A percentile compares a stretch with the other conserved stretches of the same genome.
phyloP scores from a whole-genome alignment of 139 green algal genomes.

The Haematococcus lacustris region DNA sequence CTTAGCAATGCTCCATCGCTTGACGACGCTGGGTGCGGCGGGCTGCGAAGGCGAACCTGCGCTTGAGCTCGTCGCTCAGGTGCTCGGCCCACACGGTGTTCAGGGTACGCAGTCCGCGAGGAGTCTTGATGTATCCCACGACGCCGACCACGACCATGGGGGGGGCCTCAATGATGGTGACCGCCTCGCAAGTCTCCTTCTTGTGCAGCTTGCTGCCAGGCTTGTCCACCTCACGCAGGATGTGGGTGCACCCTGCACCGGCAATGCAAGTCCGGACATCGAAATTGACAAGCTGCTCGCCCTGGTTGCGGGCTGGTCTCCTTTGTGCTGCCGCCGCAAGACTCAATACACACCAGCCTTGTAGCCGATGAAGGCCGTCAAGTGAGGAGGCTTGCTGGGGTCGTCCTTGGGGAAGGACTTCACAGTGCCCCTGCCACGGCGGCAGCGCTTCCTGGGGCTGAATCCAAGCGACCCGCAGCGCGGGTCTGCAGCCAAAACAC shows the following conservation, averaged over 20 bases:
- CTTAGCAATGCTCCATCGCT: neutral
- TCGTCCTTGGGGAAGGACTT: slow-evolving; percentile 96
- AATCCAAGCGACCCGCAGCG: slow-evolving; percentile 95
- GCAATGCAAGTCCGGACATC: neutral
- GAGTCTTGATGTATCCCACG: slow-evolving; percentile 94
- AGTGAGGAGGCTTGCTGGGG: slow-evolving; percentile 75
- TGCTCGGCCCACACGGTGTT: slow-evolving; percentile 97
- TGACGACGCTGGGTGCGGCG: neutral
- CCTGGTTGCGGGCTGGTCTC: too few relatives aligned
- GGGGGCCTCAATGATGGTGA: slow-evolving; percentile 95
- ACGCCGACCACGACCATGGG: slow-evolving; percentile 97
- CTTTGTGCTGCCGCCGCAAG: too few relatives aligned
- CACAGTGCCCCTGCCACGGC: slow-evolving; percentile 83
- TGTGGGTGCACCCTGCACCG: slow-evolving; percentile 93
- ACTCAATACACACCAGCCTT: slow-evolving; percentile 43
- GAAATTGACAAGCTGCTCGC: neutral
- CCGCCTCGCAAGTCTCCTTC: slow-evolving; percentile 97
- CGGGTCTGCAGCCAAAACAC: slow-evolving; percentile 56
- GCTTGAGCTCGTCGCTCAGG: slow-evolving; percentile 87
- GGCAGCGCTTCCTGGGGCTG: slow-evolving; percentile 97
- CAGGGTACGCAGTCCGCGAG: slow-evolving; percentile 81
- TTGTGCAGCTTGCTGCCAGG: slow-evolving; percentile 99
- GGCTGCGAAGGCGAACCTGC: slow-evolving; percentile 30
- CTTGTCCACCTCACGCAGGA: slow-evolving; percentile 97
- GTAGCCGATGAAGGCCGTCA: slow-evolving; percentile 96